These are phyloP conservation scores for Avena atlantica DNA, from an alignment of 176 grass and related monocot genomes.

Conservation along the genomic window DNA sequence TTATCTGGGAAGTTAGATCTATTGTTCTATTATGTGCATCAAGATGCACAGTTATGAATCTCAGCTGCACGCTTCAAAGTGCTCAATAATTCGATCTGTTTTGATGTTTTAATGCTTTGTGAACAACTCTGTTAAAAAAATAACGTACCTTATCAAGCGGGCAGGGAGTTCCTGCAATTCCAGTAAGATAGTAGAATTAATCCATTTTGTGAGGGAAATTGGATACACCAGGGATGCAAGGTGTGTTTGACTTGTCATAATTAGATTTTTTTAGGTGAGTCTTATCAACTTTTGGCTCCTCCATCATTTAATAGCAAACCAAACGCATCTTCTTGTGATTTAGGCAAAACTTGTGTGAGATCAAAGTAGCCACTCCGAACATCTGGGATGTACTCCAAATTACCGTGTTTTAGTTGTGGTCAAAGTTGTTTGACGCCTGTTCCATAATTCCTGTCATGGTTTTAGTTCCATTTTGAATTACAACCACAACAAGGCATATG, in stretches of 20 bases:
- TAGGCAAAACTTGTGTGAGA: not conserved
- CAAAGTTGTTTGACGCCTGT: no score
- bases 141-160: not conserved
- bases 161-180: not conserved
- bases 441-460: no score
- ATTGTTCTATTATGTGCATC: not conserved
- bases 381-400: not conserved
- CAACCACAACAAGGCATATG: no score
- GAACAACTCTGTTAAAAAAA: not conserved
- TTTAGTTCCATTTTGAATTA: no score
- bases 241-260: not conserved
- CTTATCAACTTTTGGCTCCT: not conserved
- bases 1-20: slow-evolving; percentile 12
- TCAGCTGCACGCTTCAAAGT: not conserved
- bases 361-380: not conserved
- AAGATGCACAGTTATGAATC: not conserved
- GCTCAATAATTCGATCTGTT: not conserved
- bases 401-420: no score
- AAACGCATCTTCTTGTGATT: not conserved
- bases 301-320: not conserved
- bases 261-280: slow-evolving; percentile 1
- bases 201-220: not conserved
- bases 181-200: not conserved
- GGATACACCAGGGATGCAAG: not conserved
- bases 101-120: not conserved